These are phyloP conservation scores for Coemansia sp. DNA, from an alignment of 192 early-diverging fungal genomes.

Conservation along the genomic window DNA sequence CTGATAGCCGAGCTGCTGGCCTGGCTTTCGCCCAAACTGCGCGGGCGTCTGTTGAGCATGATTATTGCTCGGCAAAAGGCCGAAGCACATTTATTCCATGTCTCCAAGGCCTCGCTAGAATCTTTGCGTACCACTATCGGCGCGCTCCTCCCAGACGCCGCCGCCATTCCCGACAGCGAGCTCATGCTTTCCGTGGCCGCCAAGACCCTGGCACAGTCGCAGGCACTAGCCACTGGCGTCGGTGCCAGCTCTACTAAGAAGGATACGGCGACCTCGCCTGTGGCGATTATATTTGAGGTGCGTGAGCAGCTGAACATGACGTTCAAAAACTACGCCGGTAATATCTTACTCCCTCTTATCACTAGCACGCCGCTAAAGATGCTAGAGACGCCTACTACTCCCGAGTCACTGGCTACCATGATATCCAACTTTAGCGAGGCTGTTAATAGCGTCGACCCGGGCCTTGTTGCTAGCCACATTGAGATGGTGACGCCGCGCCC, in stretches of 20 bases:
- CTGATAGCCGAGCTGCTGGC: slow-evolving; percentile 39
- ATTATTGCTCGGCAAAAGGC: slow-evolving; percentile 33
- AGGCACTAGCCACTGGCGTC: slow-evolving; percentile 12
- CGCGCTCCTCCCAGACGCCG: slow-evolving; percentile 15
- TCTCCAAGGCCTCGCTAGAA: slow-evolving; percentile 29
- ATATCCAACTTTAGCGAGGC: slow-evolving; percentile 17
- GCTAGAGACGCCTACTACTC: slow-evolving; percentile 25
- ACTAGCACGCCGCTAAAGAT: slow-evolving; percentile 7
- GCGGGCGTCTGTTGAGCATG: slow-evolving; percentile 35
- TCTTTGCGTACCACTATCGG: slow-evolving; percentile 21
- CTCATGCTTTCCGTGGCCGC: slow-evolving; percentile 27
- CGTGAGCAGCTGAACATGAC: slow-evolving; percentile 18
- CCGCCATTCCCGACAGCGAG: slow-evolving; percentile 26
- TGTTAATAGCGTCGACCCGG: slow-evolving; percentile 13
- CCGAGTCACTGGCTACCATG: slow-evolving; percentile 26
- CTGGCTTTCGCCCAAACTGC: slow-evolving; percentile 44
- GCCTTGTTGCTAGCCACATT: slow-evolving; percentile 28
- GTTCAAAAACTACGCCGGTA: slow-evolving; percentile 26
- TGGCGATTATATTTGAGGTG: slow-evolving; percentile 36
- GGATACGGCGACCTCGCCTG: slow-evolving; percentile 8
- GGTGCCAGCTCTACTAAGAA: neutral
- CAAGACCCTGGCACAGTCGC: slow-evolving; percentile 40
- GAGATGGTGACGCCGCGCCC: slow-evolving; percentile 36
- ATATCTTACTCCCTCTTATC: slow-evolving; percentile 17
- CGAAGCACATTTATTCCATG: slow-evolving; percentile 46